Percentiles rank a stretch among this genome's conserved stretches.
phyloP scores from a whole-genome alignment of 2,329 filamentous ascomycete genomes.

The Chaetomium globosum region DNA sequence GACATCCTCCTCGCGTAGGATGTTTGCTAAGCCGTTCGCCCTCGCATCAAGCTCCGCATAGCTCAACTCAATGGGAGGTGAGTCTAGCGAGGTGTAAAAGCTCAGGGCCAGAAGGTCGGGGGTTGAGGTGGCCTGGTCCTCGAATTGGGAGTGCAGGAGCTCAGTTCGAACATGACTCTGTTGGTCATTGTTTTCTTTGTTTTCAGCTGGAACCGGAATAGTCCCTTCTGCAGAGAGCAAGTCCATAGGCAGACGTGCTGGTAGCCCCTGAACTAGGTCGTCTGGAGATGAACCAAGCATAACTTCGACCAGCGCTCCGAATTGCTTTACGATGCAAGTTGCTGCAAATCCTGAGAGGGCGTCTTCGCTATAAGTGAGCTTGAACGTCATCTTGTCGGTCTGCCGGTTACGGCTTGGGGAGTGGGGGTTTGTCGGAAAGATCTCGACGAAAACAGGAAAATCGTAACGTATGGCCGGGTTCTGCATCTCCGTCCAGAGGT shows the following conservation, averaged over 20 bases:
- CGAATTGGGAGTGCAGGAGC: background rate
- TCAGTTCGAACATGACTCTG: background rate
- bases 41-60: background rate
- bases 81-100: background rate
- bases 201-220: background rate
- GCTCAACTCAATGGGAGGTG: background rate
- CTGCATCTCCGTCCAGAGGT: background rate
- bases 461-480: background rate
- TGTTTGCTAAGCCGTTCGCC: background rate
- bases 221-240: background rate
- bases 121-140: background rate
- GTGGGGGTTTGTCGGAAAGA: background rate
- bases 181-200: background rate
- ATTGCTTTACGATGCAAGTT: background rate
- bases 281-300: background rate
- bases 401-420: background rate
- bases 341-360: background rate
- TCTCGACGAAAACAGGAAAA: background rate
- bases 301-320: background rate
- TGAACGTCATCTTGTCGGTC: background rate
- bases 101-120: background rate
- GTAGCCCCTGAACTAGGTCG: background rate
- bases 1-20: background rate
- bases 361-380: background rate
- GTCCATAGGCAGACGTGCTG: background rate